phyloP scores from a whole-genome alignment of 371 early-diverging fungal species.

The Rhizopus sp. region DNA sequence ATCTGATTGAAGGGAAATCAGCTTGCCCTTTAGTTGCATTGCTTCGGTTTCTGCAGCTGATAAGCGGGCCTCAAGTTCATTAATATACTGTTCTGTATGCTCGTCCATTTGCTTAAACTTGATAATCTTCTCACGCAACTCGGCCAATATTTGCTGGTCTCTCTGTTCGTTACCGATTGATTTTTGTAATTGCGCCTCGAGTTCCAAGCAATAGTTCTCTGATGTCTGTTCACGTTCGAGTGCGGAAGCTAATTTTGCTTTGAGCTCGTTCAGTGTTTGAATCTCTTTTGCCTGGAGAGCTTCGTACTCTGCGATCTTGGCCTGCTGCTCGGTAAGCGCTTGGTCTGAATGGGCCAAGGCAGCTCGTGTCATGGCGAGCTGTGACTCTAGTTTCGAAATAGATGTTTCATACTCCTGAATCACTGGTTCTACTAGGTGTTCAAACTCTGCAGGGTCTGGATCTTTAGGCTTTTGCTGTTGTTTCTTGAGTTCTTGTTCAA shows the following conservation, averaged over 20 bases:
- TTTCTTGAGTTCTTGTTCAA: constrained; percentile 26
- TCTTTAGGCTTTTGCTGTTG: constrained; percentile 2
- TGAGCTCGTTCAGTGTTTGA: constrained; percentile 23
- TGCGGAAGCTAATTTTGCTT: constrained; percentile 22
- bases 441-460: constrained; percentile 40
- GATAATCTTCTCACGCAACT: constrained; percentile 38
- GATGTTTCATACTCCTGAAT: constrained; percentile 71
- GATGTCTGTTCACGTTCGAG: constrained; percentile 29
- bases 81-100: constrained; percentile 51
- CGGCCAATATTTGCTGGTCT: constrained; percentile 36
- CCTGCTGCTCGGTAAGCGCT: constrained; percentile 50
- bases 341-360: constrained; percentile 52
- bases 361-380: constrained; percentile 57
- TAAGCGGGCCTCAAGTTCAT: constrained; percentile 41
- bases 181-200: constrained; percentile 13
- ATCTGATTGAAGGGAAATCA: background rate
- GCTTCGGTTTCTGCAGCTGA: constrained; percentile 6
- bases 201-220: constrained; percentile 20
- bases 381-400: constrained; percentile 57
- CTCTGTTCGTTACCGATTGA: constrained; percentile 9
- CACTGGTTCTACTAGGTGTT: constrained; percentile 65
- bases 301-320: constrained; percentile 37
- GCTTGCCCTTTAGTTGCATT: constrained; percentile 7
- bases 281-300: constrained; percentile 23
- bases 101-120: constrained; percentile 45